Conservation (phyloP, 2,329 filamentous ascomycete genomes). For the Penicillium sumatraense region DNA sequence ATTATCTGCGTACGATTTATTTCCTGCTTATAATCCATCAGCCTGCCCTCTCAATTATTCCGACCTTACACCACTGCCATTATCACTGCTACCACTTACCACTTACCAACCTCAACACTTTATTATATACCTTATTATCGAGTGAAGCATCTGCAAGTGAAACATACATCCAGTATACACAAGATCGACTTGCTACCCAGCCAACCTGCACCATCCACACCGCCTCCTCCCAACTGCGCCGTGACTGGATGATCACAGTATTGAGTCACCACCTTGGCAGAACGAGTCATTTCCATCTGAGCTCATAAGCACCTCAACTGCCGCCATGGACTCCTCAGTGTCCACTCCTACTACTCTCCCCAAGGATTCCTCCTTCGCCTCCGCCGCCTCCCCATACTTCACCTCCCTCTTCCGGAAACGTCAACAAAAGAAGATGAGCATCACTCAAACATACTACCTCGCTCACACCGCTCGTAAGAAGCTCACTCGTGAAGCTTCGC, state of each 20-base stretch:
- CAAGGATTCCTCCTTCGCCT: conserved; percentile 29
- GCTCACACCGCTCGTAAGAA: conserved; percentile 95
- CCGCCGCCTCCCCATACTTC: conserved; percentile 43
- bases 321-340: conserved; percentile 30
- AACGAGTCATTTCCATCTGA: conserved; percentile 34
- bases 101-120: background rate
- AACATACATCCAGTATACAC: background rate
- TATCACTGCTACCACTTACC: background rate
- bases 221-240: conserved; percentile 26
- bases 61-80: background rate
- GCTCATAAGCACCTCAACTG: conserved; percentile 33
- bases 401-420: conserved; percentile 43
- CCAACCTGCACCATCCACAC: conserved; percentile 21
- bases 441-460: conserved; percentile 98
- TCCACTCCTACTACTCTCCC: conserved; percentile 11
- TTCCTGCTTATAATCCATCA: background rate
- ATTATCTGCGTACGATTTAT: conserved; percentile 5
- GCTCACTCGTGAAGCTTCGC: conserved; percentile 89
- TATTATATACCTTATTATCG: background rate
- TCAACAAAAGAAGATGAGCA: conserved; percentile 86
- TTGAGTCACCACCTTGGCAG: conserved; percentile 37
- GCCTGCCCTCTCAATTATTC: too few species aligned
- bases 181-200: conserved; percentile 5
- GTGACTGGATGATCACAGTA: conserved; percentile 32
- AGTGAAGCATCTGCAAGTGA: background rate